Evolutionary conservation across 2,329 filamentous ascomycete genomes (phyloP), one percentile per base, ranked within the genome.

Genomic region (Xylaria sp.): DNA sequence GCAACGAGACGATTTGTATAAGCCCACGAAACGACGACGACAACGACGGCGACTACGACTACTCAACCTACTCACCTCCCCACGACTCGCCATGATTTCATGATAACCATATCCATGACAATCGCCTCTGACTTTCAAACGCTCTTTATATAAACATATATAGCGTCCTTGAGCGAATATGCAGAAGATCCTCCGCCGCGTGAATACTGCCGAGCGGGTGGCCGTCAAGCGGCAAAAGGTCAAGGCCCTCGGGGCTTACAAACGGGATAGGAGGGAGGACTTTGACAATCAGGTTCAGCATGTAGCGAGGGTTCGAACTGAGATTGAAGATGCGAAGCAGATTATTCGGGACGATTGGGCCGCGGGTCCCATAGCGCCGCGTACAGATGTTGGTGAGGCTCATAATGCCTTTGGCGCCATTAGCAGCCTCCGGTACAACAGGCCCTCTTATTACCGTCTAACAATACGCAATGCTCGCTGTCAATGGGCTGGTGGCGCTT

Each of bases 281-380:
- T n/a, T n/a, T n/a, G n/a, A n/a, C n/a, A n/a, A n/a, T n/a, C n/a
- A n/a, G n/a, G n/a, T 71, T 25, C 71, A 78, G 37, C 65, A 76
- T 69, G 61, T 74, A 60, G 51, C 66, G 45, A 55, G 72, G 69
- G 63, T 75, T 65, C 63, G 66, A 67, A 51, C 69, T 55, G 63
- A 77, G 67, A 70, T 84, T 63, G 78, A 79, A 66, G 71, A 74
- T 15, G 86, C 86, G 45, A 83, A 86, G 57, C 74, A 80, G 67
- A 82, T 84, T 52, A 85, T 90, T 56, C 84, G 83, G 64, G 90
- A 96, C 74, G 89, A 94, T 76, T 96, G 91, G 87, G 81, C 89
- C 66, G 78, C 92, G 67, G 94, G 94, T 0, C 85, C 91, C 8
- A 74, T 97, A 67, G 89, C 92, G 2, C 93, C 94, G 2, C 89